A percentile compares a stretch with the other conserved stretches of the same genome.
Conservation (phyloP, 1,139 yeast species). For the Blastobotrys elegans region DNA sequence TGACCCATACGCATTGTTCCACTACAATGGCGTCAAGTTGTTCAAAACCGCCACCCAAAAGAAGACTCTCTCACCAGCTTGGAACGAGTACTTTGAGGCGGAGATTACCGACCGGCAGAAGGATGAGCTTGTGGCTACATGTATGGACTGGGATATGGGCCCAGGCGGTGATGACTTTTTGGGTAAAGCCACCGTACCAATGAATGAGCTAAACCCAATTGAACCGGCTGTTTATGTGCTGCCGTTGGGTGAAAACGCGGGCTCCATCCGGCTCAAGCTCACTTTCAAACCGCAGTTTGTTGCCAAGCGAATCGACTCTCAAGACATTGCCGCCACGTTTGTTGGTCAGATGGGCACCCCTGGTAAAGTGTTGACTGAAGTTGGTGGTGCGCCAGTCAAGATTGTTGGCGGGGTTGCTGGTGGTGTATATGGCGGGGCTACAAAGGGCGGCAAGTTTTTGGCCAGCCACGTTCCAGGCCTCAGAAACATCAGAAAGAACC, state of each 20-base stretch:
- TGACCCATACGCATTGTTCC: constrained; percentile 79
- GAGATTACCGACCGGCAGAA: constrained; percentile 56
- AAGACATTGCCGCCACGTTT: constrained; percentile 25
- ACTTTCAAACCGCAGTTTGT: constrained; percentile 69
- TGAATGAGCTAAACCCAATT: constrained; percentile 57
- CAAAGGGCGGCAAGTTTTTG: constrained; percentile 37
- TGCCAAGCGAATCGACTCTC: constrained; percentile 18
- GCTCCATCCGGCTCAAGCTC: constrained; percentile 43
- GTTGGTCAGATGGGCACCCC: constrained; percentile 22
- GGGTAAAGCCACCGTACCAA: constrained; percentile 59
- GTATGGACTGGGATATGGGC: constrained; percentile 91
- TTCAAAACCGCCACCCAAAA: constrained; percentile 75
- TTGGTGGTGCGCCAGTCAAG: constrained; percentile 27
- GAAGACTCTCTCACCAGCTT: constrained; percentile 81
- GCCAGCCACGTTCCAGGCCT: constrained; percentile 14
- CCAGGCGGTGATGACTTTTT: constrained; percentile 75
- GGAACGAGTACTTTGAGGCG: constrained; percentile 64
- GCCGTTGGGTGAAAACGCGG: constrained; percentile 40
- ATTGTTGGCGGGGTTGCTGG: constrained; percentile 24
- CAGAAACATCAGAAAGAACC: constrained; percentile 21
- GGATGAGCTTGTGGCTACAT: constrained; percentile 52
- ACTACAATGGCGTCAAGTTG: constrained; percentile 56
- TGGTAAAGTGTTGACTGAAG: constrained; percentile 30
- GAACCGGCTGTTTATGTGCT: constrained; percentile 50
- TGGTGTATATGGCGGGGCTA: constrained; percentile 26